Evolutionary conservation across 208 protist species (phyloP).

Genomic region (Tritrichomonas musculus): DNA sequence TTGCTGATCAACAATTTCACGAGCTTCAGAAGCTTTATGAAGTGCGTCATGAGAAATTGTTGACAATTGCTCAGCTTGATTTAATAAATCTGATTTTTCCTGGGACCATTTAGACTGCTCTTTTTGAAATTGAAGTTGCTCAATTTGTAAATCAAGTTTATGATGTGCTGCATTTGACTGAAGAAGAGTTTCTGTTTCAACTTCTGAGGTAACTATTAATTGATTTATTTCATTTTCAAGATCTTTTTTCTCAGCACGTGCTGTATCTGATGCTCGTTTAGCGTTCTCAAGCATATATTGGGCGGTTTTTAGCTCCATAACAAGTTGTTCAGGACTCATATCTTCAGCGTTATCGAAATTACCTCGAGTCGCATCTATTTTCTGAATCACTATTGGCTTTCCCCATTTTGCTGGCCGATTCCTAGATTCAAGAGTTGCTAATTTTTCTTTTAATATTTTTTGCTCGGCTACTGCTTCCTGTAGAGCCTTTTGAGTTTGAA

Average conservation of each 20-base stretch:
- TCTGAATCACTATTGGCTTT: neutral
- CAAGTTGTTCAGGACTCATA: neutral
- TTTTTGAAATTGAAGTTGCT: neutral
- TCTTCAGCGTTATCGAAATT: neutral
- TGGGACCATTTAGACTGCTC: neutral
- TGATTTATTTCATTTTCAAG: neutral
- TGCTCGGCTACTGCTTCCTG: neutral
- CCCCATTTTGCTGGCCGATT: constrained; percentile 25
- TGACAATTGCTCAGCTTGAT: neutral
- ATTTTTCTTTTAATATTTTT: constrained; percentile 16
- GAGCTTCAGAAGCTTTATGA: neutral
- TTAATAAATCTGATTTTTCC: neutral
- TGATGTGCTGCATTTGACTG: neutral
- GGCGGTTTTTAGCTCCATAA: neutral
- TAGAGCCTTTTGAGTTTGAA: constrained; percentile 16
- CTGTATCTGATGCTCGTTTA: constrained; percentile 16
- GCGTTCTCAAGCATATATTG: constrained; percentile 24
- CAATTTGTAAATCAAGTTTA: neutral
- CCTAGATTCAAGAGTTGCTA: neutral
- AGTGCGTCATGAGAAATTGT: neutral
- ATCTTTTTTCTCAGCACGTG: neutral
- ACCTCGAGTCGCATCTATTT: neutral
- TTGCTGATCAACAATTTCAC: neutral
- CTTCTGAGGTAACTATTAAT: neutral
- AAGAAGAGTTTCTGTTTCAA: neutral